These are phyloP conservation scores for Pichia sp. DNA, from an alignment of 1,139 yeast genomes.

Conservation along the genomic window DNA sequence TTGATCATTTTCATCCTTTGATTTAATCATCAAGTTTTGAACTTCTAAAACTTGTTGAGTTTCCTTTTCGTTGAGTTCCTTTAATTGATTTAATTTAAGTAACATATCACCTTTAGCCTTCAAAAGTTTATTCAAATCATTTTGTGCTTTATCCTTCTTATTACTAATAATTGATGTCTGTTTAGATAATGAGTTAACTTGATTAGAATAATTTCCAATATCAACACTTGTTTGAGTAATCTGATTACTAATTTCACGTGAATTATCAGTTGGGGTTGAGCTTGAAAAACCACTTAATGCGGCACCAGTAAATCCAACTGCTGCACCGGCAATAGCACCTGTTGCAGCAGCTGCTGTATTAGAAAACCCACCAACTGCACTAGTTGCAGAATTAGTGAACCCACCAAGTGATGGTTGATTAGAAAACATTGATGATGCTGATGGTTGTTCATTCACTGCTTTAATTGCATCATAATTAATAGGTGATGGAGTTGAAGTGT, in stretches of 20 bases:
- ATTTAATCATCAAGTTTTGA: slow-evolving; percentile 50
- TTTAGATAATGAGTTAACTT: slow-evolving; percentile 66
- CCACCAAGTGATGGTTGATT: slow-evolving; percentile 16
- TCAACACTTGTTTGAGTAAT: slow-evolving; percentile 78
- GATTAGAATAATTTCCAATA: slow-evolving; percentile 80
- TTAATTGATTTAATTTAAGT: slow-evolving; percentile 55
- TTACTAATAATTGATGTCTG: slow-evolving; percentile 70
- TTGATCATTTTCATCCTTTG: slow-evolving; percentile 65
- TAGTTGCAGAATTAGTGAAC: slow-evolving; percentile 1
- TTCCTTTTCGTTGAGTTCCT: slow-evolving; percentile 72
- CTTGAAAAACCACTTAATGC: slow-evolving; percentile 19
- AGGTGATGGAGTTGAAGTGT: slow-evolving; percentile 3
- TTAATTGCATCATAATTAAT: slow-evolving; percentile 30
- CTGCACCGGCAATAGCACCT: slow-evolving; percentile 13
- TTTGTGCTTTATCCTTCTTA: slow-evolving; percentile 68
- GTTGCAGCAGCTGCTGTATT: slow-evolving; percentile 7
- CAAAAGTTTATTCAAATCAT: slow-evolving; percentile 62
- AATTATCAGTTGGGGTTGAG: slow-evolving; percentile 20
- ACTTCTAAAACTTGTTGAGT: slow-evolving; percentile 68
- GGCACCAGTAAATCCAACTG: slow-evolving; percentile 13
- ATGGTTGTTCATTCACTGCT: slow-evolving; percentile 6
- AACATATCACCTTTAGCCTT: slow-evolving; percentile 67
- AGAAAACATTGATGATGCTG: slow-evolving; percentile 5
- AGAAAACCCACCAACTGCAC: slow-evolving; percentile 10
- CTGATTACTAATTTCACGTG: slow-evolving; percentile 46